phyloP scores from a whole-genome alignment of 2,329 filamentous ascomycete species.

The Sporothrix pseudoabietina region DNA sequence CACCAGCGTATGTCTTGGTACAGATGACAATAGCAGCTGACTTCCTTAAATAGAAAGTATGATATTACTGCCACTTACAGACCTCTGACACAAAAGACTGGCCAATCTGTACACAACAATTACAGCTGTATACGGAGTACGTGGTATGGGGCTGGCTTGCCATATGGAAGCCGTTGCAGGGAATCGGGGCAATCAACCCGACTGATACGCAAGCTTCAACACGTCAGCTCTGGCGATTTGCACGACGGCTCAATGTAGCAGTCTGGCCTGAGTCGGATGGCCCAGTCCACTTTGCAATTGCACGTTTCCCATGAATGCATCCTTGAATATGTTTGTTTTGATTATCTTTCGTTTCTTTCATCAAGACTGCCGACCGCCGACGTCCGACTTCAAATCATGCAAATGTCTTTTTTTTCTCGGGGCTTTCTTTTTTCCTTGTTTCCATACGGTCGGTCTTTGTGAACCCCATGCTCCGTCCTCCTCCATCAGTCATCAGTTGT shows the following conservation, averaged over 20 bases:
- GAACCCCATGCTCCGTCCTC: neutral
- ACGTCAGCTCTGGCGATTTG: neutral
- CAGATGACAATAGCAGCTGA: neutral
- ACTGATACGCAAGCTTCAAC: neutral
- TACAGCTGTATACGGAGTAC: neutral
- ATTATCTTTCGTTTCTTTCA: neutral
- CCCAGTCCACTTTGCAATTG: neutral
- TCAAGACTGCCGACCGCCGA: neutral
- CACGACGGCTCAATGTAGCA: neutral
- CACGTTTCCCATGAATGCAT: neutral
- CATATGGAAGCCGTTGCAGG: neutral
- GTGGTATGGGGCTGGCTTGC: neutral
- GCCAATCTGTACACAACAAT: neutral
- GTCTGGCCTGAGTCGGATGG: neutral
- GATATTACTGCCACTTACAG: neutral
- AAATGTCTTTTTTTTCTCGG: neutral
- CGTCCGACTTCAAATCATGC: neutral
- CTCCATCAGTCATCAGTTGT: neutral
- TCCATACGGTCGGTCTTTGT: neutral
- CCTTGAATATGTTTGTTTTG: neutral
- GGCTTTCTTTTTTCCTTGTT: neutral
- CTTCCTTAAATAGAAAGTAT: slow-evolving; percentile 18
- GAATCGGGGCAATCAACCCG: slow-evolving; percentile 29
- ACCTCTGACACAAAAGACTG: slow-evolving; percentile 5
- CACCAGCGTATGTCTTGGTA: neutral